Conservation (phyloP, 257 asterid genomes). For the Knoxia roxburghii region DNA sequence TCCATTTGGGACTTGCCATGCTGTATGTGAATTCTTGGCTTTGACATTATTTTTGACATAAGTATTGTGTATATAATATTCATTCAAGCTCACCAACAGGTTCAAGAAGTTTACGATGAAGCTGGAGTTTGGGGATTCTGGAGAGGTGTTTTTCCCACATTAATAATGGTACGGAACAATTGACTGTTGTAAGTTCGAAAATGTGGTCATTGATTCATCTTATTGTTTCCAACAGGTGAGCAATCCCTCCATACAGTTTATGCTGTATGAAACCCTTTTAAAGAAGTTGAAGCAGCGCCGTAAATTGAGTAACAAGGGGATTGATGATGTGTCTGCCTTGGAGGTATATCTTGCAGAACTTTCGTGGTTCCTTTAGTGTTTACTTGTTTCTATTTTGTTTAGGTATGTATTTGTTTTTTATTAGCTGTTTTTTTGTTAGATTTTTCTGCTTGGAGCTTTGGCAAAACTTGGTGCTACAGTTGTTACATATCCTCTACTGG, state of each 20-base stretch:
- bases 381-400: neutral
- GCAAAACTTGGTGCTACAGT: constrained; percentile 99
- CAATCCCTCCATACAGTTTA: constrained; percentile 95
- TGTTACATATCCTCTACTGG: constrained; percentile 86
- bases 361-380: constrained; percentile 2
- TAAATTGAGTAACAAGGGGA: constrained; percentile 35
- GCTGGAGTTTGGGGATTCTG: constrained; percentile 87
- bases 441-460: constrained; percentile 93
- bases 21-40: constrained; percentile 38
- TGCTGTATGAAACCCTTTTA: constrained; percentile 89
- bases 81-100: constrained; percentile 32
- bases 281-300: constrained; percentile 73
- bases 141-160: constrained; percentile 93
- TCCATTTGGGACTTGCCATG: constrained; percentile 70
- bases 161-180: constrained; percentile 76
- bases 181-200: constrained; percentile 18
- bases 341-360: constrained; percentile 50
- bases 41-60: neutral
- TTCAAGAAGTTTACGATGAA: constrained; percentile 87
- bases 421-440: constrained; percentile 27
- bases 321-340: constrained; percentile 60
- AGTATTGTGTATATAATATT: constrained; percentile 6
- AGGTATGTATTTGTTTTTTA: neutral
- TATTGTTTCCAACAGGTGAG: constrained; percentile 58
- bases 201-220: constrained; percentile 31